Evolutionary conservation across 1,139 yeast species (phyloP), one percentile per base, ranked within the genome.

Genomic region (Suhomyces bokatorum): DNA sequence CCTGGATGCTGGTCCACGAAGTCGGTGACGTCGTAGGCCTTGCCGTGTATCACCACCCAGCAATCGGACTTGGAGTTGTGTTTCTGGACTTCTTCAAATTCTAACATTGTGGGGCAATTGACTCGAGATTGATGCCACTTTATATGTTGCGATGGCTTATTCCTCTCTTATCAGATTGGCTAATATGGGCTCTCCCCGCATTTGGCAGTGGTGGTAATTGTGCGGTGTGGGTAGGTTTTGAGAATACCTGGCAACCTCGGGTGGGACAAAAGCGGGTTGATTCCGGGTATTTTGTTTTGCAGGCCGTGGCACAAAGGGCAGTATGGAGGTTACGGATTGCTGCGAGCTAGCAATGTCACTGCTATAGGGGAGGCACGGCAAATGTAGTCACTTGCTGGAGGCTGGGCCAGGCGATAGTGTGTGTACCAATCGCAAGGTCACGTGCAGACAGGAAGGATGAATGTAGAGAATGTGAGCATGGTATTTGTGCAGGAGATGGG

Each of bases 1-100:
- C 83, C 83, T 0, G 83, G 83, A 50, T 78, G 83, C 43, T 77
- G 73, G 32, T 63, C 63, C 16, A 79, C 53, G 52, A 79, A 79
- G 35, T 66, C 66, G 11, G 78, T 69, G 26, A 78, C 76, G 56
- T 79, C 80, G 55, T 78, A 78, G 6, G 70, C 82, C 46, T 77
- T 70, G 30, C 68, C 73, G 50, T 78, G 80, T 49, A 79, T 70
- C 16, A 76, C 69, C 7, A 79, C 81, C 84, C 84, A 79, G 62
- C 82, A 77, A 53, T 78, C 81, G 7, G 60, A 44, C 50, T 65
- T 68, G 33, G 62, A 56, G 53, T 64, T 67, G 55, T 74, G 79
- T 44, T 64, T 59, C 28, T 53, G 51, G 14, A 74, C 73, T 53
- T 74, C 77, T 46, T 62, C 64, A 35, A 59, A 53, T 17, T 59